phyloP scores from a whole-genome alignment of 176 grass and related monocot genomes.

The Triticum timopheevii region DNA sequence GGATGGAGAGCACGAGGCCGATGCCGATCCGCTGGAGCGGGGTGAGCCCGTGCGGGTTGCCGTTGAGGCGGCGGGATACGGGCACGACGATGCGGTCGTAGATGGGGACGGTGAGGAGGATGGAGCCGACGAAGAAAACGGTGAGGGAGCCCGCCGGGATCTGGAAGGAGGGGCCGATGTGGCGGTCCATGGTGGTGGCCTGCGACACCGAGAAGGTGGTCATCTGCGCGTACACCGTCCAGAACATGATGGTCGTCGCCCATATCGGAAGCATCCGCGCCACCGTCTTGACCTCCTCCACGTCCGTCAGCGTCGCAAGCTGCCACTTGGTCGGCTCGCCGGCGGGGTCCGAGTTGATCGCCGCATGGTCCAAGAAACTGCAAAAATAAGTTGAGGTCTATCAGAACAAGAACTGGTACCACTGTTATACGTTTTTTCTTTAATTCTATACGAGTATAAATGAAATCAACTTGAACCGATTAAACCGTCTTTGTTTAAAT shows the following conservation, averaged over 20 bases:
- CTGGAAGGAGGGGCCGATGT: slow-evolving; percentile 55
- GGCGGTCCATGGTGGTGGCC: slow-evolving; percentile 88
- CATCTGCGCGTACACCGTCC: slow-evolving; percentile 97
- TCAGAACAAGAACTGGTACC: background rate
- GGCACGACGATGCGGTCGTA: slow-evolving; percentile 77
- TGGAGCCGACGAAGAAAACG: slow-evolving; percentile 91
- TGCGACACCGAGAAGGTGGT: slow-evolving; percentile 96
- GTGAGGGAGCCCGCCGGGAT: slow-evolving; percentile 84
- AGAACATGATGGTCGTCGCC: slow-evolving; percentile 97
- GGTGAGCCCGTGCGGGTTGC: slow-evolving; percentile 79
- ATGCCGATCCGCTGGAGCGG: slow-evolving; percentile 85
- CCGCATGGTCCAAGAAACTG: slow-evolving; percentile 90
- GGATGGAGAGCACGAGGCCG: slow-evolving; percentile 57
- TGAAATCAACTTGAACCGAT: background rate
- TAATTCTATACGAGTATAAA: background rate
- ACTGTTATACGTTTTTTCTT: too few species aligned
- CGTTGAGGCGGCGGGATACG: slow-evolving; percentile 35
- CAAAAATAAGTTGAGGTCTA: background rate
- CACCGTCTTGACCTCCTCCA: slow-evolving; percentile 90
- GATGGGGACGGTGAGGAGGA: slow-evolving; percentile 83
- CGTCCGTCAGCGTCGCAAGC: slow-evolving; percentile 75
- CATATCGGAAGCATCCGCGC: slow-evolving; percentile 82
- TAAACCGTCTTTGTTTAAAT: background rate
- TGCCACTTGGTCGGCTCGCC: slow-evolving; percentile 54
- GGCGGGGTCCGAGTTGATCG: slow-evolving; percentile 49